Base-by-base conservation (phyloP, 345 rosid genomes). In the Populus nigra region DNA sequence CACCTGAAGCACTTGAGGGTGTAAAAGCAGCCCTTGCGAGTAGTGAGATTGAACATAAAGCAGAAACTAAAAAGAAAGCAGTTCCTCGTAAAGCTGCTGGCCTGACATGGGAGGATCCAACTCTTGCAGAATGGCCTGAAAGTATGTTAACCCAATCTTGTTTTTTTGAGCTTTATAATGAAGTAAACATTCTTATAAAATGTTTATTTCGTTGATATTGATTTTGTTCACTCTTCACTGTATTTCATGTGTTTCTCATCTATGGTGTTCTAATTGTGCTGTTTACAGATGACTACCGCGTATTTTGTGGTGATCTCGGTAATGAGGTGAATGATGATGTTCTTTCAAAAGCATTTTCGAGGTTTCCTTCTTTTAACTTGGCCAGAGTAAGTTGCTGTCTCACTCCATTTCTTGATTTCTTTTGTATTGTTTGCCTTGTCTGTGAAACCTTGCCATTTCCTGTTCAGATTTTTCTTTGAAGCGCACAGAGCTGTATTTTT, bases 251-350 rank as follows among this genome's bases (percentile, higher is more conserved):
- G 4, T 75, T 55, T 31, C 20, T 35, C 55, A 47, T 74, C 8
- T 22, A 13, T 53, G 20, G 22, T 73, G 57, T 9, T 72, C 17
- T 69, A 25, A 20, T 68, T 57, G 15, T 71, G 22, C 73, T 82
- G 22, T 76, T 50, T 79, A 70, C 88, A 96, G 99, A 96, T 87
- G 99, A 96, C 81, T 92, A 83, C 85, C 94, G 99, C 49, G 76
- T 96, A 2, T 96, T 93, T 77, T 96, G 98, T 74, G 99, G 99
- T 79, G 99, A 96, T 87, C 98, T 96, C 83, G 99, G 99, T 75
- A 96, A 96, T 81, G 99, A 93, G 89, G 99, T 96, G 89, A 96
- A 96, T 85, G 99, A 96, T 85, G 99, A 96, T 85, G 99, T 96
- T 84, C 94, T 96, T 76, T 87, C 97, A 68, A 93, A 96, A 87